phyloP scores from a whole-genome alignment of 306 rosid species.

The Astragalus membranaceus region DNA sequence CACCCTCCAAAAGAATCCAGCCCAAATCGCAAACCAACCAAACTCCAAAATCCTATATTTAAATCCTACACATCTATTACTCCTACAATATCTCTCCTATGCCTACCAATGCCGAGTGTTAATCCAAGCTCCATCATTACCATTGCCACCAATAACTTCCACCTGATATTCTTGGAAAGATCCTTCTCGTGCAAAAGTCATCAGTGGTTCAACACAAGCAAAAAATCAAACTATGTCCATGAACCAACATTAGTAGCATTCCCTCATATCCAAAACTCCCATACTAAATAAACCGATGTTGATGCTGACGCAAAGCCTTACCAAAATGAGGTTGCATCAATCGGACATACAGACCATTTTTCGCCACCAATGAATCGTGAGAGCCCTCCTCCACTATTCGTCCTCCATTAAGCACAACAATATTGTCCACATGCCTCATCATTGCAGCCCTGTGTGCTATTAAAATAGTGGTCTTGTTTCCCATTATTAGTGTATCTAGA shows the following conservation, averaged over 20 bases:
- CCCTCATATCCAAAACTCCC: conserved; percentile 12
- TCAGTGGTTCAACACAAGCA: conserved; percentile 29
- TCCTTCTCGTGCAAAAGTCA: conserved; percentile 25
- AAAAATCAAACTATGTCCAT: conserved; percentile 30
- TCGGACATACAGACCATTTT: conserved; percentile 89
- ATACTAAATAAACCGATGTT: conserved; percentile 66
- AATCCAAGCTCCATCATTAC: conserved; percentile 18
- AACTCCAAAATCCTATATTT: conserved; percentile 58
- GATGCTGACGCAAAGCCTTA: conserved; percentile 89
- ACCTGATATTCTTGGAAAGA: conserved; percentile 25
- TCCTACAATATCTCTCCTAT: conserved; percentile 46
- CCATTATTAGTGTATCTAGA: conserved; percentile 96
- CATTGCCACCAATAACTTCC: conserved; percentile 23
- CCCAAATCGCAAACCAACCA: conserved; percentile 44
- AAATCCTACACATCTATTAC: conserved; percentile 49
- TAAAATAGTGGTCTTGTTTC: conserved; percentile 96
- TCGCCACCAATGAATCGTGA: conserved; percentile 73
- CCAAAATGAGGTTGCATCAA: conserved; percentile 99
- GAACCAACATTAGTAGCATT: conserved; percentile 29
- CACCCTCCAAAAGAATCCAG: conserved; percentile 71
- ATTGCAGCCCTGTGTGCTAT: conserved; percentile 98
- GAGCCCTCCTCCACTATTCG: conserved; percentile 94
- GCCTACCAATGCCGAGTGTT: conserved; percentile 31
- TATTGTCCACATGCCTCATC: conserved; percentile 99
- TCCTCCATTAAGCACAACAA: conserved; percentile 97